Conservation (phyloP, 768 basidiomycete species). For the Hygrophorus russula region DNA sequence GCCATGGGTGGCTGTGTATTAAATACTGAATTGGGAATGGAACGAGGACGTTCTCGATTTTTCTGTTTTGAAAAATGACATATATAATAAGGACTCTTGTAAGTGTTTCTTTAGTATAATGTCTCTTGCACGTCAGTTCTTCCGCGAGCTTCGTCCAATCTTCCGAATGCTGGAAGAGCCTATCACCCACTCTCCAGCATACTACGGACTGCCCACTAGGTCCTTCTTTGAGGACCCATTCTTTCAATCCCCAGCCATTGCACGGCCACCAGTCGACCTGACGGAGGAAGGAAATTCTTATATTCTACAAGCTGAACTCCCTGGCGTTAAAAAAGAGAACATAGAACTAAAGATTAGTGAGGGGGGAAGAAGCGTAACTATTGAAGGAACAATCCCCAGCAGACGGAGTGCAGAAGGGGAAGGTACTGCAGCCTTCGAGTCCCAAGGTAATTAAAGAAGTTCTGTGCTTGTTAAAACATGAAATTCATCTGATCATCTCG, state of each 20-base stretch:
- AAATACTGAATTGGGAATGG: no score
- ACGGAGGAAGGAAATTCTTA: constrained; percentile 55
- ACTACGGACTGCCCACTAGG: constrained; percentile 16
- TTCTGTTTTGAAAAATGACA: background rate
- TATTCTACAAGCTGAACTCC: constrained; percentile 66
- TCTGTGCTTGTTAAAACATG: no score
- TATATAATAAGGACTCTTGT: background rate
- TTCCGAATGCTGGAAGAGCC: constrained; percentile 74
- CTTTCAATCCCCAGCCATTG: constrained; percentile 18
- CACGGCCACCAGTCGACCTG: constrained; percentile 55
- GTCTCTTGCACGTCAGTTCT: constrained; percentile 54
- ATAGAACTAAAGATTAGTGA: constrained; percentile 62
- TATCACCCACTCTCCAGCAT: constrained; percentile 26
- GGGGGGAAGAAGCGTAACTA: constrained; percentile 57
- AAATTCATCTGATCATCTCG: background rate
- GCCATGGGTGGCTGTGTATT: no score
- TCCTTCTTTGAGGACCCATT: constrained; percentile 42
- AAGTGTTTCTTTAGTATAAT: constrained; percentile 26
- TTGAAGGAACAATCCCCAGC: constrained; percentile 48
- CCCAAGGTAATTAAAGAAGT: constrained; percentile 23
- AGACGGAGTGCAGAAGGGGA: constrained; percentile 14
- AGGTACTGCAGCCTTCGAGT: constrained; percentile 10
- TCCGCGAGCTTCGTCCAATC: constrained; percentile 64
- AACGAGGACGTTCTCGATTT: no score
- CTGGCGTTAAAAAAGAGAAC: constrained; percentile 71